Percentiles rank a stretch among this genome's conserved stretches.
Evolutionary conservation across 805 yeast genomes (phyloP).

Genomic region (Saturnispora gosingensis): DNA sequence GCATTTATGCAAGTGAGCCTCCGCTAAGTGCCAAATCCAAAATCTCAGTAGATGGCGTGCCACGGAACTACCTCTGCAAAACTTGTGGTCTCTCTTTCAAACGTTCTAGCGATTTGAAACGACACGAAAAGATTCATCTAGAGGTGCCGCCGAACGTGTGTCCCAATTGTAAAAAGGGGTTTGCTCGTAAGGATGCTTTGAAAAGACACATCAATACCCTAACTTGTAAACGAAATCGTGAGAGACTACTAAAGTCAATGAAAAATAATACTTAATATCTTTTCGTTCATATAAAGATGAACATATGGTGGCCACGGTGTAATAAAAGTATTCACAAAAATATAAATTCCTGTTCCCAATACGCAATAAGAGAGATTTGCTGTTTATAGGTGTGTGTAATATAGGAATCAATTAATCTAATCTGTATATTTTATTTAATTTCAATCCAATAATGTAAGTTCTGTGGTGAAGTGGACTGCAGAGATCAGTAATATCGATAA

Average conservation of each 20-base stretch:
- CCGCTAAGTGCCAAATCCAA: background rate
- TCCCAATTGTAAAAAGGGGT: constrained; percentile 69
- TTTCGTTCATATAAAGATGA: too few relatives aligned
- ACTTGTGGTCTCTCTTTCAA: constrained; percentile 57
- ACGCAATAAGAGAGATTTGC: background rate
- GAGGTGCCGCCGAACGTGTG: constrained; percentile 68
- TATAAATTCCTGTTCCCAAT: background rate
- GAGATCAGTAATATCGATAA: too few relatives aligned
- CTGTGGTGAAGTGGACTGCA: too few relatives aligned
- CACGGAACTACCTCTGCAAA: constrained; percentile 35
- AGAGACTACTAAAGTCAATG: constrained; percentile 30
- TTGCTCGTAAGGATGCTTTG: constrained; percentile 75
- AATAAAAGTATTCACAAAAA: background rate
- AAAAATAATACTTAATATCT: background rate
- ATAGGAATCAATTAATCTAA: background rate
- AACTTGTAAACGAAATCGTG: constrained; percentile 67
- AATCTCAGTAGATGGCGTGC: constrained; percentile 10
- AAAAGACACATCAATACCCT: constrained; percentile 67
- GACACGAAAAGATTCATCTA: constrained; percentile 70
- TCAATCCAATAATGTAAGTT: background rate
- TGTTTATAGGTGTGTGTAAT: background rate
- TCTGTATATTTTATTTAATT: background rate
- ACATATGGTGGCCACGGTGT: background rate
- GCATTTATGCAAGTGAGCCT: background rate
- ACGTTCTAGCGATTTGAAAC: constrained; percentile 58